Conservation (phyloP, 1,284 basidiomycete genomes). For the Peniophora sp. region DNA sequence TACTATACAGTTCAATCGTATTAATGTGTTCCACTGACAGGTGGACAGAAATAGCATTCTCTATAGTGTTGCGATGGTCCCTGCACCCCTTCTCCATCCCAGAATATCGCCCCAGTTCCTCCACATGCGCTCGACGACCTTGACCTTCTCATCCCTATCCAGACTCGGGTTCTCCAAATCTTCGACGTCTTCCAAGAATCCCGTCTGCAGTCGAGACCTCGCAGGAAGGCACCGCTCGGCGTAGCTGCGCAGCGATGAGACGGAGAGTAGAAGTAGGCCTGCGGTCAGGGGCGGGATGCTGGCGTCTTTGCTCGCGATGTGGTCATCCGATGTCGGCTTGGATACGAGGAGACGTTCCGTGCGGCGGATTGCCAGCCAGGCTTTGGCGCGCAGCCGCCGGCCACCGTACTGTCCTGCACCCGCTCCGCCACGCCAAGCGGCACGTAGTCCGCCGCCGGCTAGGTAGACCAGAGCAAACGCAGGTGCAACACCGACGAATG, state of each 20-base stretch:
- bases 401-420: conserved; percentile 49
- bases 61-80: not conserved
- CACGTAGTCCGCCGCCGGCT: conserved; percentile 43
- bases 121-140: conserved; percentile 87
- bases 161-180: conserved; percentile 76
- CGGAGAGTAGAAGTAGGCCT: conserved; percentile 67
- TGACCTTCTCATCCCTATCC: conserved; percentile 61
- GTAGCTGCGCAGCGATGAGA: conserved; percentile 60
- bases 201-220: conserved; percentile 55
- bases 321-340: conserved; percentile 23
- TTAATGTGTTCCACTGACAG: too few species aligned
- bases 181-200: conserved; percentile 80
- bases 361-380: conserved; percentile 62
- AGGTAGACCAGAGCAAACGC: conserved; percentile 79
- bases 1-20: too few species aligned
- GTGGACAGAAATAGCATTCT: too few species aligned
- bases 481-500: conserved; percentile 94
- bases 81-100: conserved; percentile 38
- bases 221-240: conserved; percentile 47
- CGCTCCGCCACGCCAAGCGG: conserved; percentile 39
- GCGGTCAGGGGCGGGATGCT: conserved; percentile 50
- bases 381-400: conserved; percentile 32
- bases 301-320: conserved; percentile 9
- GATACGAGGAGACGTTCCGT: conserved; percentile 67
- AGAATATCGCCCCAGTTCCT: conserved; percentile 68